These are phyloP conservation scores for Citeromyces hawaiiensis DNA, from an alignment of 1,139 yeast genomes.

Conservation along the genomic window DNA sequence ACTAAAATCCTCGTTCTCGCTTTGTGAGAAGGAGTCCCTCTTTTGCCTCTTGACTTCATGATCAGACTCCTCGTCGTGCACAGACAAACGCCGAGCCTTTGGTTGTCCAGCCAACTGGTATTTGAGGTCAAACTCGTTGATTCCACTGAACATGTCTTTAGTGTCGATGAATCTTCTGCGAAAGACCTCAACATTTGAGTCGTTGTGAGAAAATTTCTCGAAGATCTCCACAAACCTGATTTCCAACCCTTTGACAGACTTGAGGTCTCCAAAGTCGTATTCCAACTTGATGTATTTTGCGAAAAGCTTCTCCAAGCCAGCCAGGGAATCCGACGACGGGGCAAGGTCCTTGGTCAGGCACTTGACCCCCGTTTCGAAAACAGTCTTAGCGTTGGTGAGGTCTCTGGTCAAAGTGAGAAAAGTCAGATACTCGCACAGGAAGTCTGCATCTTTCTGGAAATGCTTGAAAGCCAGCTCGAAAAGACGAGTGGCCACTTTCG, in stretches of 20 bases:
- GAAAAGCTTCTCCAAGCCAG: conserved; percentile 20
- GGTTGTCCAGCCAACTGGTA: not conserved
- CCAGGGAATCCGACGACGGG: not conserved
- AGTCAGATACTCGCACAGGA: conserved; percentile 56
- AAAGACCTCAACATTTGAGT: not conserved
- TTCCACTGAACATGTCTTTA: not conserved
- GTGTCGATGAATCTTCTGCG: conserved; percentile 1
- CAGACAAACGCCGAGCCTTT: not conserved
- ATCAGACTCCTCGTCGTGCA: not conserved
- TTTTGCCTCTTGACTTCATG: conserved; percentile 1
- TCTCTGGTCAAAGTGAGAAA: conserved; percentile 65
- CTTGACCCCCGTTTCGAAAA: conserved; percentile 56
- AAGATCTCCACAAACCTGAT: conserved; percentile 52
- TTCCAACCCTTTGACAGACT: conserved; percentile 55
- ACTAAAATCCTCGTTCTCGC: not conserved
- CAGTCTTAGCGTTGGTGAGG: conserved; percentile 68
- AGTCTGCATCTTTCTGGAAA: conserved; percentile 38
- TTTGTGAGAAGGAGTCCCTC: not conserved
- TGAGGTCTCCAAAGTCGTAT: conserved; percentile 49
- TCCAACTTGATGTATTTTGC: conserved; percentile 34
- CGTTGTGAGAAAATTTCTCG: conserved; percentile 3
- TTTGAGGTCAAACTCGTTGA: conserved; percentile 1
- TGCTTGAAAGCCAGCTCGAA: conserved; percentile 70
- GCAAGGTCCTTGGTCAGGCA: conserved; percentile 19
- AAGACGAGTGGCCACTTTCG: conserved; percentile 61